Evolutionary conservation across 768 basidiomycete genomes (phyloP).

Genomic region (Rhodotorula babjevae): DNA sequence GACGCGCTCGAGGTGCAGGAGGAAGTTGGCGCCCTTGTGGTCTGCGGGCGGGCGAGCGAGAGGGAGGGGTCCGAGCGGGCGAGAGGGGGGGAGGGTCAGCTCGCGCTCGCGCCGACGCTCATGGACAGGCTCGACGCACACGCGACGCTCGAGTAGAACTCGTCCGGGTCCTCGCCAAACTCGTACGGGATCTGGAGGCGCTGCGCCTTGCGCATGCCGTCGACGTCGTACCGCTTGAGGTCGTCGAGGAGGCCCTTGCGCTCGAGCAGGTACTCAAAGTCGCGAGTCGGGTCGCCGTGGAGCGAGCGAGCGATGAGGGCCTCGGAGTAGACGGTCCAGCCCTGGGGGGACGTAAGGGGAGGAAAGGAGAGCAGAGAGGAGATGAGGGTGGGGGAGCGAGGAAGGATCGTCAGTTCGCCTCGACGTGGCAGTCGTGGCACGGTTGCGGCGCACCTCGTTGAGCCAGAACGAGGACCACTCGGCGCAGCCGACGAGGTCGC

Average conservation of each 20-base stretch:
- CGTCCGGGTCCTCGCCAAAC: conserved; percentile 43
- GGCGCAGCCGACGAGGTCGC: conserved; percentile 46
- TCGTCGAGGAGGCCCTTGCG: conserved; percentile 67
- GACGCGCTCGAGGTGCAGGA: conserved; percentile 62
- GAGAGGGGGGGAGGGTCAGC: neutral
- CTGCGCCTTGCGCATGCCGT: conserved; percentile 17
- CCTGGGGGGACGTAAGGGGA: conserved; percentile 1
- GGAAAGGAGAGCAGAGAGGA: neutral
- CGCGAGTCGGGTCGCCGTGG: conserved; percentile 69
- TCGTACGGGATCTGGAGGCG: conserved; percentile 27
- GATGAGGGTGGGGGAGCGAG: neutral
- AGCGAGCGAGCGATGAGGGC: conserved; percentile 67
- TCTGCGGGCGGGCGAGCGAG: neutral
- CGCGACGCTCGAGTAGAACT: conserved; percentile 58
- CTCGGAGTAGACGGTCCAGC: conserved; percentile 92
- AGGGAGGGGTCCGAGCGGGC: neutral
- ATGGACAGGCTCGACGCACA: conserved; percentile 29
- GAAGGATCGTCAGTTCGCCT: no score
- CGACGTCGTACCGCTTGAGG: conserved; percentile 50
- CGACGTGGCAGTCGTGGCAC: no score
- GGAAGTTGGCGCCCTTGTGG: conserved; percentile 78
- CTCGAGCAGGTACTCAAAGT: conserved; percentile 74
- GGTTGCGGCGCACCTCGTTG: conserved; percentile 7
- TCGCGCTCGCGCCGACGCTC: no score
- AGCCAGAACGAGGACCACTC: conserved; percentile 54